Conservation (phyloP, 108 stramenopile species). For the Hondaea fermentalgiana region DNA sequence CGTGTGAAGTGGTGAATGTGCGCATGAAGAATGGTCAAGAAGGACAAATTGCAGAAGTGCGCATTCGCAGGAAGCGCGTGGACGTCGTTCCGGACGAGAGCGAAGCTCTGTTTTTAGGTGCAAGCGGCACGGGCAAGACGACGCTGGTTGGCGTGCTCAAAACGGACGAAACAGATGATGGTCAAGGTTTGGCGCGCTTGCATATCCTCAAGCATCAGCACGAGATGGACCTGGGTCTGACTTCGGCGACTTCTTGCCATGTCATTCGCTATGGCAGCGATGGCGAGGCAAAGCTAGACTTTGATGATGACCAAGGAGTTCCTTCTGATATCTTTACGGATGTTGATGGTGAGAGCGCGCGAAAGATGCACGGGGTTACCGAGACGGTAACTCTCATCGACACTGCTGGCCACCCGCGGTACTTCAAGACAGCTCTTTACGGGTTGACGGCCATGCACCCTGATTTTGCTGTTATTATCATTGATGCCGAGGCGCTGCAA, state of each 20-base stretch:
- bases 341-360: neutral
- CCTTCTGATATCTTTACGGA: neutral
- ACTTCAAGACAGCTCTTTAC: slow-evolving; percentile 45
- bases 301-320: neutral
- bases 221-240: slow-evolving; percentile 49
- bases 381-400: slow-evolving; percentile 32
- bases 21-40: neutral
- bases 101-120: neutral
- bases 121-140: slow-evolving; percentile 39
- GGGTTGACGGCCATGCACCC: slow-evolving; percentile 37
- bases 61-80: neutral
- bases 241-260: slow-evolving; percentile 41
- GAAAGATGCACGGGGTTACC: neutral
- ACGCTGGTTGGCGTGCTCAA: slow-evolving; percentile 53
- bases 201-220: slow-evolving; percentile 50
- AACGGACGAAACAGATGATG: slow-evolving; percentile 45
- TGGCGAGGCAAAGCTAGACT: neutral
- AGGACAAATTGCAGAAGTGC: neutral
- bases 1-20: slow-evolving; percentile 26
- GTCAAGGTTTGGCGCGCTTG: slow-evolving; percentile 47
- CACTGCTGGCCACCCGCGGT: slow-evolving; percentile 39
- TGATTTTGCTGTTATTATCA: slow-evolving; percentile 28
- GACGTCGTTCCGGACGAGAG: neutral
- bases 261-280: neutral
- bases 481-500: slow-evolving; percentile 30